Conservation (phyloP, 352 stramenopile genomes). For the Phytophthora pinifolia region DNA sequence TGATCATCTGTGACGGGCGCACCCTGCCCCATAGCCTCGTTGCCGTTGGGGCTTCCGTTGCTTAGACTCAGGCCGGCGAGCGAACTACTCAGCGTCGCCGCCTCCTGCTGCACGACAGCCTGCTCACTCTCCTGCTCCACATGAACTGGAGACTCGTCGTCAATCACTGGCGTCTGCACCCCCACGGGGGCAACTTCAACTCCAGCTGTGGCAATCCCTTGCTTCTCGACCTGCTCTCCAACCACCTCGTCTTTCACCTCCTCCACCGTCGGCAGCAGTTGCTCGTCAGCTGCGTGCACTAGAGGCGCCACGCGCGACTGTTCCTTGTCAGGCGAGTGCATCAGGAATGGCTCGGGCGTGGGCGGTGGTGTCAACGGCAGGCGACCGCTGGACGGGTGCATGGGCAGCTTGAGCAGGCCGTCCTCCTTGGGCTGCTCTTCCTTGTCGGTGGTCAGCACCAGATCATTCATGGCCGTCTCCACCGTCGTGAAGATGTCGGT, state of each 20-base stretch:
- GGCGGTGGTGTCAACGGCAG: slow-evolving; percentile 24
- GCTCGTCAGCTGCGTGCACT: neutral
- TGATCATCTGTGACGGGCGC: slow-evolving; percentile 18
- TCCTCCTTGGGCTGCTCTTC: slow-evolving; percentile 14
- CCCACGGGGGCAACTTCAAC: neutral
- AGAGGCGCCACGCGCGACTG: slow-evolving; percentile 23
- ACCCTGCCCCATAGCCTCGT: neutral
- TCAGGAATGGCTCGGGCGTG: slow-evolving; percentile 19
- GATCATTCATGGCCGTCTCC: slow-evolving; percentile 16
- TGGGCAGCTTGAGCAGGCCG: slow-evolving; percentile 19
- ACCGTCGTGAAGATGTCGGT: slow-evolving; percentile 23
- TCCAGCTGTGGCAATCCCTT: neutral
- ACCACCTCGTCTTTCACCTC: neutral
- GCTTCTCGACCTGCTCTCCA: neutral
- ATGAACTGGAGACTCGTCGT: neutral
- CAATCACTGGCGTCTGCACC: neutral
- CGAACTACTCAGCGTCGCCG: slow-evolving; percentile 6
- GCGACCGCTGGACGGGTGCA: slow-evolving; percentile 27
- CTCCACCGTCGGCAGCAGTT: slow-evolving; percentile 7
- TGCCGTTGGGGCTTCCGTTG: neutral
- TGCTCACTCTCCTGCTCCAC: neutral
- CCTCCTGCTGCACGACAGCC: slow-evolving; percentile 14
- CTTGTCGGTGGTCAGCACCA: slow-evolving; percentile 9
- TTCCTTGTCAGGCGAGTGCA: slow-evolving; percentile 31
- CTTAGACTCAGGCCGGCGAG: slow-evolving; percentile 26